Evolutionary conservation across 2,329 filamentous ascomycete species (phyloP).

Genomic region (Didymella arachidicola): DNA sequence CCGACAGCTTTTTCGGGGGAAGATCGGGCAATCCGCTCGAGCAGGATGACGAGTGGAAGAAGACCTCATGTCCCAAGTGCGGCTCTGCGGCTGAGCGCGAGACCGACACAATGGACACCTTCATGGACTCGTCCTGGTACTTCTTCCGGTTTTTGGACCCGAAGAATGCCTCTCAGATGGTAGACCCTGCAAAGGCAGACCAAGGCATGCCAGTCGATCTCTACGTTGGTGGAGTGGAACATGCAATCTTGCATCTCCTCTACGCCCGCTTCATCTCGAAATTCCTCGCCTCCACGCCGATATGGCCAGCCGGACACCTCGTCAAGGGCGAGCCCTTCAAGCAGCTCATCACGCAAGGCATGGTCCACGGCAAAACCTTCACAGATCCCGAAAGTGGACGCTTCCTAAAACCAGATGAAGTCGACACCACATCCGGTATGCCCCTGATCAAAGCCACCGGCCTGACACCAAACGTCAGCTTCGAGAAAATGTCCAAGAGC

Average conservation of each 20-base stretch:
- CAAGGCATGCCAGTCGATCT: conserved; percentile 76
- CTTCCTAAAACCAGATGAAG: conserved; percentile 78
- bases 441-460: conserved; percentile 71
- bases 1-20: conserved; percentile 71
- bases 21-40: conserved; percentile 81
- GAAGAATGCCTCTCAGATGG: conserved; percentile 66
- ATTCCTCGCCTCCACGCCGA: conserved; percentile 69
- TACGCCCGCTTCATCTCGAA: conserved; percentile 93
- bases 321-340: conserved; percentile 76
- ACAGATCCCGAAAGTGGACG: conserved; percentile 76
- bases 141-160: conserved; percentile 81
- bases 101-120: conserved; percentile 96
- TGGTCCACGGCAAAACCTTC: conserved; percentile 90
- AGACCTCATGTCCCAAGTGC: conserved; percentile 79
- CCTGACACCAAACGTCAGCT: conserved; percentile 67
- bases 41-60: conserved; percentile 74
- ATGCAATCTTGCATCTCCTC: conserved; percentile 87
- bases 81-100: conserved; percentile 75
- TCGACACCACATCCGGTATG: conserved; percentile 71
- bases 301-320: conserved; percentile 51
- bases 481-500: conserved; percentile 95
- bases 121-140: conserved; percentile 96
- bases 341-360: conserved; percentile 84
- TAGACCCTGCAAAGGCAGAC: conserved; percentile 67
- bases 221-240: conserved; percentile 90